phyloP scores from a whole-genome alignment of 495 filamentous ascomycete species.

The Aspergillus wentii region DNA sequence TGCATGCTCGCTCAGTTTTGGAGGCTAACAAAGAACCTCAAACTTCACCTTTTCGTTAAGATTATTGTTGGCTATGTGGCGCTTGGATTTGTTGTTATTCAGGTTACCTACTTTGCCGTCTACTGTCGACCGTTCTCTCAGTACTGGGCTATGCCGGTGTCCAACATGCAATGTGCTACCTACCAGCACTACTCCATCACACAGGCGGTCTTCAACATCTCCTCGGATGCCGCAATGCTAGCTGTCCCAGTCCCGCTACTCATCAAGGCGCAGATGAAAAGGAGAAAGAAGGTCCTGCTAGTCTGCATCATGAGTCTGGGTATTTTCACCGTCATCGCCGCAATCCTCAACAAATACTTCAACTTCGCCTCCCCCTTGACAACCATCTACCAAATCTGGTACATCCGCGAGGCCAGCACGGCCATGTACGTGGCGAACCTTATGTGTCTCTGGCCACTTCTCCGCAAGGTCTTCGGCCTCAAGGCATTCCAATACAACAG shows the following conservation, averaged over 20 bases:
- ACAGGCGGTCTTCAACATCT: slow-evolving; percentile 62
- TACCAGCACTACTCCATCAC: slow-evolving; percentile 55
- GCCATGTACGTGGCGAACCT: slow-evolving; percentile 61
- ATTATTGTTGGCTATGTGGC: slow-evolving; percentile 49
- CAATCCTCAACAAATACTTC: slow-evolving; percentile 62
- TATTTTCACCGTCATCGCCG: slow-evolving; percentile 58
- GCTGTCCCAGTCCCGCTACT: slow-evolving; percentile 56
- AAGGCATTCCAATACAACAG: slow-evolving; percentile 28
- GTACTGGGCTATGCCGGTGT: slow-evolving; percentile 53
- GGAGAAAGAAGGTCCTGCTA: slow-evolving; percentile 48
- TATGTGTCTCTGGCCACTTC: slow-evolving; percentile 56
- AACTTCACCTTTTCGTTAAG: slow-evolving; percentile 44
- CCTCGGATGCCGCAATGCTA: slow-evolving; percentile 59
- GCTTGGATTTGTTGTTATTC: slow-evolving; percentile 53
- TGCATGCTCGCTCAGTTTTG: slow-evolving; percentile 50
- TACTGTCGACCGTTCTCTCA: slow-evolving; percentile 59
- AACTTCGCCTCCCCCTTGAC: slow-evolving; percentile 53
- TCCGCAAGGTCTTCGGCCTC: slow-evolving; percentile 47
- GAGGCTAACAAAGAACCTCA: slow-evolving; percentile 35
- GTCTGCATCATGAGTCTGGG: slow-evolving; percentile 48
- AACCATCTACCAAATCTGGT: slow-evolving; percentile 54
- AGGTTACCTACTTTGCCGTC: slow-evolving; percentile 58
- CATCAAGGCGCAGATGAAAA: slow-evolving; percentile 47
- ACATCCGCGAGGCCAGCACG: slow-evolving; percentile 59
- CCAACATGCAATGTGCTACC: slow-evolving; percentile 30